phyloP scores from a whole-genome alignment of 768 basidiomycete genomes.

The Hemileccinum rubropunctum region DNA sequence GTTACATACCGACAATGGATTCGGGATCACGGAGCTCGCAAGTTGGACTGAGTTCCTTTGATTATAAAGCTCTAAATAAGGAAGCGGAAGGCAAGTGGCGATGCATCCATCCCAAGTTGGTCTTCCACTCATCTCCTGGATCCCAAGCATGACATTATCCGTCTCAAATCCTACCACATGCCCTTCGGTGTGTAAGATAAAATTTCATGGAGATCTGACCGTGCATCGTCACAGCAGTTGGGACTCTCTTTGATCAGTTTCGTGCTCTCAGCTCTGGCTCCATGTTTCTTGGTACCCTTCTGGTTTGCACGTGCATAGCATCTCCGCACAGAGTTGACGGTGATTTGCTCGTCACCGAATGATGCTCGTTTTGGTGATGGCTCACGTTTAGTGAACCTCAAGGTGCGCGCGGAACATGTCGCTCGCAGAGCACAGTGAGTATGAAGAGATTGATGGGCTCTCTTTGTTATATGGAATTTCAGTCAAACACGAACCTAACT shows the following conservation, averaged over 20 bases:
- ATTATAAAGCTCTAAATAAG: background rate
- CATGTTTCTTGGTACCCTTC: background rate
- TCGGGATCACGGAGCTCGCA: no score
- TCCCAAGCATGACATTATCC: no score
- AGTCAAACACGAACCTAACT: no score
- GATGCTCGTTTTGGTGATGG: background rate
- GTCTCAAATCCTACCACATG: no score
- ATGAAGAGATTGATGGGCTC: background rate
- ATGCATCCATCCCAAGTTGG: background rate
- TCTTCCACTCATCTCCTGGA: background rate
- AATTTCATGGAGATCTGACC: no score
- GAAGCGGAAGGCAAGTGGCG: no score
- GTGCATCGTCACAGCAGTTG: no score
- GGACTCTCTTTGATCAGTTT: no score
- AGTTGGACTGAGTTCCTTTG: no score
- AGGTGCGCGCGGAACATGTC: background rate
- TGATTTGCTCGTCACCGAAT: background rate
- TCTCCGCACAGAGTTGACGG: background rate
- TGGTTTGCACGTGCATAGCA: conserved; percentile 3
- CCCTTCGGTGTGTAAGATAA: no score
- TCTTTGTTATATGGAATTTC: background rate
- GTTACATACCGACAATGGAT: no score
- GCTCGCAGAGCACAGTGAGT: background rate
- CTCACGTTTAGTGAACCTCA: background rate
- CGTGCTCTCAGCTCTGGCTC: no score